Evolutionary conservation across 192 early-diverging fungal genomes (phyloP), one percentile per base, ranked within the genome.

Genomic region (Dissophora globulifera): DNA sequence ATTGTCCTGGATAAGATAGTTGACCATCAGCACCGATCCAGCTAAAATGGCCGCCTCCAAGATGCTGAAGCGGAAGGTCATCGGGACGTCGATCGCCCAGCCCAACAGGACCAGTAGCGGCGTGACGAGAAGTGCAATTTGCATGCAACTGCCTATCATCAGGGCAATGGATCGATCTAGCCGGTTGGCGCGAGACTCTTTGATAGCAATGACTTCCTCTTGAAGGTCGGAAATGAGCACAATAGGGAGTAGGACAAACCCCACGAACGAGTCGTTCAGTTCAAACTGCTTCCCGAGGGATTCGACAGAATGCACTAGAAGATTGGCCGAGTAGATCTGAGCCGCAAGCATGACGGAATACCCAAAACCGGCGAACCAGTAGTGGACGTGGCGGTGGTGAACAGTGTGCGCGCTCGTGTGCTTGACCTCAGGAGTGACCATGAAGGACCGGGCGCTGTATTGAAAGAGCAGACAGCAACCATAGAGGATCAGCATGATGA

Each of bases 181-280:
- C 15, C 45, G 27, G 31, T 62, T 66, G 5, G 43, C 50, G 8
- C 42, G 26, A 45, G 50, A 43, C 22, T 58, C 62, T 32, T 67
- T 60, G 35, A 68, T 57, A 3, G 65, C 61, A 50, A 56, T 67
- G 20, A 78, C 75, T 30, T 67, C 71, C 33, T 76, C 62, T n/a
- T 96, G 93, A 72, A 91, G 87, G 40, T 92, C 93, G 5, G 92
- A 91, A 53, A 94, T 94, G 35, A 94, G 91, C n/a, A 98, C 93
- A 45, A 96, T 93, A 2, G 96, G 94, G 27, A 98, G 69, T 15
- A 98, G 66, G 49, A 96, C 89, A 57, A 98, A 88, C 38, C 95
- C 96, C 13, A 98, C 90, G 81, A 98, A 98, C 11, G 91, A 90
- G 30, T 91, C 74, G 31, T 83, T 86, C 31, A 98, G 75, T 38